Evolutionary conservation across 257 asterid species (phyloP), one percentile per base, ranked within the genome.

Genomic region (Paulownia fortunei): DNA sequence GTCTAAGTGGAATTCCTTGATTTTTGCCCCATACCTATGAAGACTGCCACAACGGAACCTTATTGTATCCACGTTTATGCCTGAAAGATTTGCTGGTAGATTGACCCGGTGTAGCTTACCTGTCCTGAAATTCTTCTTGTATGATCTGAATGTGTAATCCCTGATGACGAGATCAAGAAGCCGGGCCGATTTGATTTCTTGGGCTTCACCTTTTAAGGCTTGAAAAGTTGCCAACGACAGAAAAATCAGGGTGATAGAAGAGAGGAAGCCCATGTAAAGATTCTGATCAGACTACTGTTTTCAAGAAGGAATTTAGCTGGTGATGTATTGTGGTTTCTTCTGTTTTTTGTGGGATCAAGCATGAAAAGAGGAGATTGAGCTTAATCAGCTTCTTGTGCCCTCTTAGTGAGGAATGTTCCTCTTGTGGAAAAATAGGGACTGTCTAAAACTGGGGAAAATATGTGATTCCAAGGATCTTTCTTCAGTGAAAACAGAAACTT

Each of bases 41-140:
- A 95, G 92, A 55, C 98, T 93, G 34, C 97, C 97, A 55, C 99
- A 95, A 0, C 99, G 91, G 77, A 84, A 86, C 30, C 97, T 82
- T 0, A 88, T 73, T 0, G 93, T 77, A 24, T 90, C 86, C 15
- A 92, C 94, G 37, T 72, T 58, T 56, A 93, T 90, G 72, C 98
- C 99, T 0, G 98, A 84, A 47, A 95, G 97, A 30, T 95, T 92
- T 2, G 94, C 78, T 0, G 97, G 99, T 8, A 95, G 90, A n/a
- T 64, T 54, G 59, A 95, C 83, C 3, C 63, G 27, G 73, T 90
- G 91, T 9, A 90, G 60, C 63, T 86, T 88, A 2, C 97, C 97
- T 0, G 99, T 95, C 15, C 55, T 86, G 80, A 90, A 87, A 63
- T 44, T 23, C 34, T 72, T 86, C 74, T 78, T 79, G 89, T 89